A percentile compares a stretch with the other conserved stretches of the same genome.
These are phyloP conservation scores for Annulohypoxylon bovei DNA, from an alignment of 495 filamentous ascomycete species.

Conservation along the genomic window DNA sequence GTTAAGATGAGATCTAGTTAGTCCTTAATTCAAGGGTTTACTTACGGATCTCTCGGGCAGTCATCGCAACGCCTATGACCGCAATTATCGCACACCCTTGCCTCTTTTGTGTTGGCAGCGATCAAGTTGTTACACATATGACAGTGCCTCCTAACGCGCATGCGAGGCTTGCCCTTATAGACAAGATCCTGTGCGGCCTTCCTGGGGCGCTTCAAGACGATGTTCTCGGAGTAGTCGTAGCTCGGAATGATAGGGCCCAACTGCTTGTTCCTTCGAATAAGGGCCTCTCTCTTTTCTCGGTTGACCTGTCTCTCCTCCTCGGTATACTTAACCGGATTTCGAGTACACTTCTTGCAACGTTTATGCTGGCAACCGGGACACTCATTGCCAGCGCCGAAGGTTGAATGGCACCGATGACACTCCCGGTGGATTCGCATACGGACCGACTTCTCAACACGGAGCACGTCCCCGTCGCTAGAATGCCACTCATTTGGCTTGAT, in stretches of 20 bases:
- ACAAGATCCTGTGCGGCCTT: constrained; percentile 76
- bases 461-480: constrained; percentile 63
- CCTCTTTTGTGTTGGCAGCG: constrained; percentile 57
- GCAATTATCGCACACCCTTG: constrained; percentile 75
- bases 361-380: constrained; percentile 79
- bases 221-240: constrained; percentile 54
- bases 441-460: constrained; percentile 86
- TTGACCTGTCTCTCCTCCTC: constrained; percentile 61
- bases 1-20: constrained; percentile 10
- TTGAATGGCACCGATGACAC: constrained; percentile 80
- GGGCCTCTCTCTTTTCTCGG: constrained; percentile 54
- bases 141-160: constrained; percentile 79
- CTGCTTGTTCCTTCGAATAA: constrained; percentile 60
- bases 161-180: constrained; percentile 67
- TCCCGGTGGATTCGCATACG: constrained; percentile 89
- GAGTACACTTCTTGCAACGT: constrained; percentile 81
- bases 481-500: constrained; percentile 77
- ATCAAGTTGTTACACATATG: constrained; percentile 78
- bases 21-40: constrained; percentile 28
- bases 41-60: constrained; percentile 85
- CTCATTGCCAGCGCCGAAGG: constrained; percentile 74
- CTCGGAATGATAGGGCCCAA: constrained; percentile 58
- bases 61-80: constrained; percentile 80
- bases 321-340: constrained; percentile 68
- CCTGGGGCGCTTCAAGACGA: constrained; percentile 67